Evolutionary conservation across 768 basidiomycete genomes (phyloP).

Genomic region (Leccinellum albellum): DNA sequence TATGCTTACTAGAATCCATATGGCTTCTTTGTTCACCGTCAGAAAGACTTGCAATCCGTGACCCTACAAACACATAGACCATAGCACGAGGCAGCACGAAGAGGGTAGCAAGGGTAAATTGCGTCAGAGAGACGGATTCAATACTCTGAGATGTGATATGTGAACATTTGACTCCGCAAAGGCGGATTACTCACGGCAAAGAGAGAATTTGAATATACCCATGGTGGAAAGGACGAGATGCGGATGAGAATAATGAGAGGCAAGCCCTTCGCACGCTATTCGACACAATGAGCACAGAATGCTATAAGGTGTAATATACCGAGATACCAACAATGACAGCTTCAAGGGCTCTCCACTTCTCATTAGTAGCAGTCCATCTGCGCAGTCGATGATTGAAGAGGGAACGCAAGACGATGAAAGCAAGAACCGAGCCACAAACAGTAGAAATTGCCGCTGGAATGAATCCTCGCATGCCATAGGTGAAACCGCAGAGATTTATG

Average conservation of each 20-base stretch:
- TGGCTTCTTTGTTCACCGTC: constrained; percentile 69
- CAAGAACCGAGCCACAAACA: constrained; percentile 57
- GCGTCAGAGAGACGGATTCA: constrained; percentile 65
- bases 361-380: constrained; percentile 57
- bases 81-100: constrained; percentile 68
- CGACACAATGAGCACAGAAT: constrained; percentile 1
- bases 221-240: constrained; percentile 79
- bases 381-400: constrained; percentile 54
- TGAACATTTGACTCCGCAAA: constrained; percentile 5
- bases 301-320: background rate
- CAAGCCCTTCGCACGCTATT: constrained; percentile 67
- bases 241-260: constrained; percentile 81
- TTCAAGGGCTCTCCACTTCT: constrained; percentile 77
- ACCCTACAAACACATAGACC: constrained; percentile 76
- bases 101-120: constrained; percentile 72
- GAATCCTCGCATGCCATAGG: constrained; percentile 78
- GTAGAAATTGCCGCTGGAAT: constrained; percentile 60
- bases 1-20: constrained; percentile 70
- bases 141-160: constrained; percentile 52
- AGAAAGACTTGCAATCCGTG: constrained; percentile 66
- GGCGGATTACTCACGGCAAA: constrained; percentile 56
- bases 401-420: constrained; percentile 57
- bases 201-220: constrained; percentile 81
- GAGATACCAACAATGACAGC: constrained; percentile 56
- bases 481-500: constrained; percentile 72